These are phyloP conservation scores for Solanum peruvianum DNA, from an alignment of 257 asterid genomes.

Conservation along the genomic window DNA sequence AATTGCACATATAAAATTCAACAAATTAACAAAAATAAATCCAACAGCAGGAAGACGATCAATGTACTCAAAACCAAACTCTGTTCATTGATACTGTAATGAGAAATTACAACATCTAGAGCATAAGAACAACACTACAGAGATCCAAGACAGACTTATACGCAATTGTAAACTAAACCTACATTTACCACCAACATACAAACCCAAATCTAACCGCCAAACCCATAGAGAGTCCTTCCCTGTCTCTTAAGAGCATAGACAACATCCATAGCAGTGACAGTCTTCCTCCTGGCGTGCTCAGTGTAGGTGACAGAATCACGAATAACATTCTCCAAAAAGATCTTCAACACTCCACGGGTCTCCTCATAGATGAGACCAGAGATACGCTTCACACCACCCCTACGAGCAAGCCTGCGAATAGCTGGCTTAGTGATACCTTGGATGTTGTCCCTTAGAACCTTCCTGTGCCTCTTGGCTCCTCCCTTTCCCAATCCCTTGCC, in stretches of 20 bases:
- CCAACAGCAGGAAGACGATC: background rate
- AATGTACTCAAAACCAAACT: background rate
- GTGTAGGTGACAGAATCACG: conserved; percentile 37
- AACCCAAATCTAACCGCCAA: conserved; percentile 1
- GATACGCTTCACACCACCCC: conserved; percentile 38
- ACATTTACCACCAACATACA: background rate
- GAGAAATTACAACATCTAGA: background rate
- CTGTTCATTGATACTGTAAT: background rate
- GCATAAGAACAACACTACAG: background rate
- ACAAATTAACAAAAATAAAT: background rate
- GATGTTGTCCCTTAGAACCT: conserved; percentile 31
- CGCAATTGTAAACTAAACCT: background rate
- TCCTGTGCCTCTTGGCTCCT: conserved; percentile 35
- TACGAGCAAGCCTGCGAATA: conserved; percentile 27
- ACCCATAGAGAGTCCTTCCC: conserved; percentile 36
- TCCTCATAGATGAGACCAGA: conserved; percentile 32
- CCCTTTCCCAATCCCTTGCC: conserved; percentile 35
- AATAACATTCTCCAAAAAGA: conserved; percentile 29
- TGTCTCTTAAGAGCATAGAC: conserved; percentile 32
- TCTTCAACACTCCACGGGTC: conserved; percentile 33
- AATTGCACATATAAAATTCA: background rate
- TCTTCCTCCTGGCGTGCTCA: conserved; percentile 28
- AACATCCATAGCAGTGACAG: conserved; percentile 30
- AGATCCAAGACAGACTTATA: background rate
- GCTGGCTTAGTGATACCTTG: conserved; percentile 38